Evolutionary conservation across 306 rosid species (phyloP), one percentile per base, ranked within the genome.

Genomic region (peach (Prunus persica)): DNA sequence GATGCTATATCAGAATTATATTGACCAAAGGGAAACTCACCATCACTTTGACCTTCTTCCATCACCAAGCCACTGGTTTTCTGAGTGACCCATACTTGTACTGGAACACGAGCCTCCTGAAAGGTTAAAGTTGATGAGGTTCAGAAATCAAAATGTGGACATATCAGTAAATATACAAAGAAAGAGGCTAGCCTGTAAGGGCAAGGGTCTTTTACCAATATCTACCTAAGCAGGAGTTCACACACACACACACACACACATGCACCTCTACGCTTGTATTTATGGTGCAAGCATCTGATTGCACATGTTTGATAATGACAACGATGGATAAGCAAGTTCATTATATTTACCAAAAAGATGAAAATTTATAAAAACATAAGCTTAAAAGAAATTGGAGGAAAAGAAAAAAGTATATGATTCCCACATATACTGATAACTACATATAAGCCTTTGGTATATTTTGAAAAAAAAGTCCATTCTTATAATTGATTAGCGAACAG

Each of bases 71-170:
- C 93, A 70, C 78, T 88, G 80, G 86, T 87, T 87, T 96, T 92
- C 88, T 91, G 94, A 84, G 86, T 83, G 55, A 89, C 93, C 98
- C 99, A 93, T 80, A 92, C 86, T 81, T 92, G 99, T 76, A 96
- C 82, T 38, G 97, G 98, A 76, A 86, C 74, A 55, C 98, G 98
- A 75, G 86, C 90, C 88, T 96, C 99, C 99, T 96, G 87, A 51
- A 89, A 54, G 71, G 50, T 81, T 8, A 15, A 79, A 84, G 78
- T 80, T 64, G 41, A 69, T 18, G 28, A 81, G 74, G 72, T 57
- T 76, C 66, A 45, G 67, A 63, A 71, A 38, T 74, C 62, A 74
- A 52, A 79, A 62, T 38, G 68, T 5, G 56, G 9, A 16, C 66
- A 69, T 24, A 72, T 46, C 41, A 65, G 55, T 70, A 62, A 70